Base-by-base conservation (phyloP, 768 basidiomycete species). In the Artomyces pyxidatus region DNA sequence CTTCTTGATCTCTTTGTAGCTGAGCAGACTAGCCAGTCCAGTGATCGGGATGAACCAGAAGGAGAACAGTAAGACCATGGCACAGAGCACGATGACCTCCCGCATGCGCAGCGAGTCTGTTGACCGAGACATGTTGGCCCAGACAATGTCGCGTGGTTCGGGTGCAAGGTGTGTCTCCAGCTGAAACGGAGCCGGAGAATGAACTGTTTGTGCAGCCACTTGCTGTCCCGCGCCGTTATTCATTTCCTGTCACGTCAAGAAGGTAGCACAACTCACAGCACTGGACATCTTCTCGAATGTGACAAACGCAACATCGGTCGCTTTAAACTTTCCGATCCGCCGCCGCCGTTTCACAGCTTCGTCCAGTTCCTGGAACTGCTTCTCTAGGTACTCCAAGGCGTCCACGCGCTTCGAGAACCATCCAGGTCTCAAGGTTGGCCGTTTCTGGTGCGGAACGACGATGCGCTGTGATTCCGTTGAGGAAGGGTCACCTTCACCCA, bases 211-310 rank as follows among this genome's bases (percentile, higher is more conserved):
- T 6, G 87, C 73, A 1, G 91, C 94, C 37, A 88, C 83, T 85
- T 99, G 94, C 76, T 87, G 55, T 0, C 51, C 30, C 26, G 21
- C 12, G 16, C 55, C 17, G 8, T 16, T n/a, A n/a, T n/a, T n/a
- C n/a, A n/a, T n/a, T n/a, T n/a, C n/a, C n/a, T n/a, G n/a, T n/a
- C n/a, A n/a, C n/a, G n/a, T n/a, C n/a, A n/a, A n/a, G n/a, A n/a
- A n/a, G n/a, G n/a, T n/a, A n/a, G n/a, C n/a, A n/a, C n/a, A 17
- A 70, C 86, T 61, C 63, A 93, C 90, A 22, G 92, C 90, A 57
- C 84, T 85, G 1, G 89, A 87, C 81, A 94, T 89, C 61, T 90
- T 90, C 68, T 96, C 91, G 58, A 99, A 97, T 0, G 96, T 98
- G 17, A 98, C 88, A 60, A 98, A 99, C 0, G 92, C 96, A 26